A percentile compares a stretch with the other conserved stretches of the same genome.
These are phyloP conservation scores for Gautieria morchelliformis DNA, from an alignment of 768 basidiomycete genomes.

Conservation along the genomic window DNA sequence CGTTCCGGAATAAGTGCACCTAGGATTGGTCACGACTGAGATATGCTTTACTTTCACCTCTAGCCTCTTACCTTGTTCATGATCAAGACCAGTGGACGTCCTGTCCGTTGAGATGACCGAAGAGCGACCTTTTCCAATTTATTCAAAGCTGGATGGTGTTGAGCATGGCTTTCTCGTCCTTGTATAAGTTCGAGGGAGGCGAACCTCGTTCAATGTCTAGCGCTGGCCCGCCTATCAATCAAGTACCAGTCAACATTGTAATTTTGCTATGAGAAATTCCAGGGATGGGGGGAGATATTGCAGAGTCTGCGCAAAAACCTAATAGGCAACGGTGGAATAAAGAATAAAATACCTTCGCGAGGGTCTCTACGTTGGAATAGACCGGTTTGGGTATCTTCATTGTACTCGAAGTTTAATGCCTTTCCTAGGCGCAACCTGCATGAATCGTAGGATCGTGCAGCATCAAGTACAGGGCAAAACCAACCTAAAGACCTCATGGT, in stretches of 20 bases:
- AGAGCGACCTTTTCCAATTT: constrained; percentile 84
- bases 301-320: not conserved
- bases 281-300: too few species aligned
- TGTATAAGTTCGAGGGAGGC: constrained; percentile 8
- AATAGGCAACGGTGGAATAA: constrained; percentile 5
- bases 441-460: not conserved
- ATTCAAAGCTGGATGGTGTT: constrained; percentile 47
- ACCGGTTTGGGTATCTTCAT: constrained; percentile 72
- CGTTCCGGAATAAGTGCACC: constrained; percentile 61
- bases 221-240: constrained; percentile 50
- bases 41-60: not conserved
- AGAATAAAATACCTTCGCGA: constrained; percentile 46
- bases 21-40: not conserved
- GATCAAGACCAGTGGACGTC: constrained; percentile 67
- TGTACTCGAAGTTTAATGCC: constrained; percentile 77
- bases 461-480: constrained; percentile 10
- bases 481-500: constrained; percentile 67
- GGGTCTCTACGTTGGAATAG: constrained; percentile 80
- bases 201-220: constrained; percentile 75
- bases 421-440: constrained; percentile 69
- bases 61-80: constrained; percentile 49
- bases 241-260: not conserved
- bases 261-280: too few species aligned
- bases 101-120: constrained; percentile 40
- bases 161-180: not conserved